Evolutionary conservation across 345 rosid genomes (phyloP).

Genomic region (Eucalyptus pauciflora): DNA sequence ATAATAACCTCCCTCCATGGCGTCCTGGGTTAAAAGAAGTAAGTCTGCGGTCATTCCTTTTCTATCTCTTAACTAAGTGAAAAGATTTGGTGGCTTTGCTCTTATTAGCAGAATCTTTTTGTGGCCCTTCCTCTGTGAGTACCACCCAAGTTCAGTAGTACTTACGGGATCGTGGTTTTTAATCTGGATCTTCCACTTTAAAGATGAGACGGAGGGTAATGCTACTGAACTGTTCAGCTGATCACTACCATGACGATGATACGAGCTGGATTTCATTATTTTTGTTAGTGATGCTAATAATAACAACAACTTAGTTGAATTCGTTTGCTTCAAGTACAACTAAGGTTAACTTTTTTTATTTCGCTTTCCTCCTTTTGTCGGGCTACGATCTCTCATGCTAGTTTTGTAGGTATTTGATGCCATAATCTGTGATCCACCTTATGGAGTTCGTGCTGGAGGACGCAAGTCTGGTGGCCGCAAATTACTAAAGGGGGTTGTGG

Average conservation of each 20-base stretch:
- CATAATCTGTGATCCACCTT: constrained; percentile 89
- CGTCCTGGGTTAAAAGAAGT: constrained; percentile 83
- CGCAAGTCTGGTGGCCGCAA: constrained; percentile 94
- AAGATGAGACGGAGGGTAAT: background rate
- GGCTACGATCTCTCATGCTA: background rate
- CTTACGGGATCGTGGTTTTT: background rate
- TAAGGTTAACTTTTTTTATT: background rate
- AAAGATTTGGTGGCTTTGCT: background rate
- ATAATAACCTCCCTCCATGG: constrained; percentile 97
- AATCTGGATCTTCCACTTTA: background rate
- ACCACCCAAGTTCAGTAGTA: background rate
- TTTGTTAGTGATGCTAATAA: background rate
- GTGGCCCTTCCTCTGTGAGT: background rate
- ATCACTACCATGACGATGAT: background rate
- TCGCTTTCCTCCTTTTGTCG: background rate
- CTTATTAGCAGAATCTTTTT: background rate
- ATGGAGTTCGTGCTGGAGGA: constrained; percentile 96
- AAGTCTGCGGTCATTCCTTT: background rate
- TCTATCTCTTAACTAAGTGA: background rate
- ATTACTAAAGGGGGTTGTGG: constrained; percentile 68
- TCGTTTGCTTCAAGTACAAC: background rate
- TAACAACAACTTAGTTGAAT: background rate
- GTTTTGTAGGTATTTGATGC: constrained; percentile 67
- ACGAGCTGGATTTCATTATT: background rate
- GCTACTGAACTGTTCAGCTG: background rate